These are phyloP conservation scores for Quercus engelmannii DNA, from an alignment of 306 rosid species.

Conservation along the genomic window DNA sequence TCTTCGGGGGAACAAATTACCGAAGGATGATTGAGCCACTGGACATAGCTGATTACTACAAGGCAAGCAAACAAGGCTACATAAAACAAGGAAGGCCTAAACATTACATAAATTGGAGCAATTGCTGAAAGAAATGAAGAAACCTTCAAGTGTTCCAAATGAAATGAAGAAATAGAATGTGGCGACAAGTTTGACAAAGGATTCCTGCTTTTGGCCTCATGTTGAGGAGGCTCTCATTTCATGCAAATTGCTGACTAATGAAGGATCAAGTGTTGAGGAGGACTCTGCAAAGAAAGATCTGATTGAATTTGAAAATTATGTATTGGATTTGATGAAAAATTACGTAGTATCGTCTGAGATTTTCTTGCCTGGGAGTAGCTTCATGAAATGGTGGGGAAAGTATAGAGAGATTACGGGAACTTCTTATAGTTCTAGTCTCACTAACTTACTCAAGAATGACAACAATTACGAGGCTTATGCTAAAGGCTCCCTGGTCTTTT, in stretches of 20 bases:
- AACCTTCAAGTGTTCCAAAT: background rate
- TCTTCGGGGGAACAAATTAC: background rate
- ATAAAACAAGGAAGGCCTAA: slow-evolving; percentile 12
- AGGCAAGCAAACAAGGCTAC: slow-evolving; percentile 4
- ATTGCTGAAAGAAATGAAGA: slow-evolving; percentile 21
- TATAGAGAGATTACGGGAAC: slow-evolving; percentile 20
- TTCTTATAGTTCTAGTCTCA: slow-evolving; percentile 10
- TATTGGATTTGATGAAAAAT: slow-evolving; percentile 28
- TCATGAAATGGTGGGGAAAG: slow-evolving; percentile 59
- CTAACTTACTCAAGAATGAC: slow-evolving; percentile 24
- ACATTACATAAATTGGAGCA: slow-evolving; percentile 41
- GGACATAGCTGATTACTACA: slow-evolving; percentile 47
- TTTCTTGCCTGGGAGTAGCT: slow-evolving; percentile 48
- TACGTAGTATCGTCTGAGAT: slow-evolving; percentile 59
- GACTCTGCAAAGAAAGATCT: slow-evolving; percentile 5
- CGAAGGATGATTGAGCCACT: slow-evolving; percentile 75
- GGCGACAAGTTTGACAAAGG: slow-evolving; percentile 38
- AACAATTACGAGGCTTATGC: slow-evolving; percentile 16
- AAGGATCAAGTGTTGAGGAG: background rate
- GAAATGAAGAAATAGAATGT: slow-evolving; percentile 14
- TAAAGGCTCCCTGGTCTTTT: slow-evolving; percentile 5
- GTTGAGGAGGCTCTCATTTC: slow-evolving; percentile 60
- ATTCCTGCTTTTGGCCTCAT: slow-evolving; percentile 71
- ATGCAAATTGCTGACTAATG: slow-evolving; percentile 8
- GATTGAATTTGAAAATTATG: slow-evolving; percentile 39